Evolutionary conservation across 331 rosid species (phyloP), one percentile per base, ranked within the genome.

Genomic region (Malus hybrid): DNA sequence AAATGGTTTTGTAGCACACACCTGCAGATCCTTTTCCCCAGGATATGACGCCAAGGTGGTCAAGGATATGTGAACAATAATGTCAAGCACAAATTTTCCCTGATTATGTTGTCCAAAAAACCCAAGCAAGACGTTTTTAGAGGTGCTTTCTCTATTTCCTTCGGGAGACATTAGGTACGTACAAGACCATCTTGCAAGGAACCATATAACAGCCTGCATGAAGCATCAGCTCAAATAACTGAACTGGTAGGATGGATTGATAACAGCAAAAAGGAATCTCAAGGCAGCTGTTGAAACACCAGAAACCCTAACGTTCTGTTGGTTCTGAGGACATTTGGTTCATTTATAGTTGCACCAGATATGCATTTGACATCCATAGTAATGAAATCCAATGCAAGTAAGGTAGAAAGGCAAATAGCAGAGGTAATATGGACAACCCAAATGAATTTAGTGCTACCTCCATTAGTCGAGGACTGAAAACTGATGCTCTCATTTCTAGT

Each of bases 391-490:
- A 44, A n/a, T 20, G 55, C 32, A 36, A 8, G 12, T n/a, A n/a
- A 36, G 24, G 22, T 66, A 33, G 68, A 36, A 67, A 36, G 32
- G 32, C 10, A 0, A 68, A 28, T 11, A 46, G 61, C 32, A 48
- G 64, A 10, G 3, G 27, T 60, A 80, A 42, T 65, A 65, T 24
- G 46, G 33, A 42, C 65, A 78, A 77, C 66, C 80, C 75, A 79
- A 77, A 78, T 55, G 65, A 77, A 77, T 67, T 73, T 33, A 62
- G 73, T 42, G 59, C 42, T 85, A 94, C 99, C 97, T 94, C 99
- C 99, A 92, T 83, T 52, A 94, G 99, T 68, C 97, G 90, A 66
- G 97, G 96, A 80, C 99, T 94, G 83, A 94, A 94, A 82, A 92
- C 85, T 20, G 87, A 86, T 69, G 87, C 87, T 75, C 93, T 86